These are phyloP conservation scores for Xylariaceae sp. DNA, from an alignment of 2,329 filamentous ascomycete species.

Conservation along the genomic window DNA sequence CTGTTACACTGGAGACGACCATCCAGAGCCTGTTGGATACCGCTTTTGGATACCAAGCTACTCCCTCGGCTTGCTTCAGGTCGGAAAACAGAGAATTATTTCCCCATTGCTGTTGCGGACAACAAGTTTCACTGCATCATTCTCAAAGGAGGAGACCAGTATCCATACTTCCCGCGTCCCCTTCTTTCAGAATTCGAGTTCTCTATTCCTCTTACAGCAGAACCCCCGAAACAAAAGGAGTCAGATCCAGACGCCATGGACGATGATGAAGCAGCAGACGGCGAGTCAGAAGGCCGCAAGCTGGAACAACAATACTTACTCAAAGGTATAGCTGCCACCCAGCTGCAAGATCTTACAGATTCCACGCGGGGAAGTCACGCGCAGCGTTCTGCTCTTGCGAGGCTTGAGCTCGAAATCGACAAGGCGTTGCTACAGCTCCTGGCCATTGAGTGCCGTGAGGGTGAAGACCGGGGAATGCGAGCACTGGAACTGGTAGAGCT, in stretches of 20 bases:
- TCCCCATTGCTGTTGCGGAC: slow-evolving; percentile 89
- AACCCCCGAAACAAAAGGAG: slow-evolving; percentile 38
- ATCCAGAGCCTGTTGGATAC: slow-evolving; percentile 85
- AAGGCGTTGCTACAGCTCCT: slow-evolving; percentile 86
- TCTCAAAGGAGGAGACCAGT: slow-evolving; percentile 87
- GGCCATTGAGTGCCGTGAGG: slow-evolving; percentile 83
- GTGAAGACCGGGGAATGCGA: slow-evolving; percentile 91
- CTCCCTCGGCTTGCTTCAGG: slow-evolving; percentile 79
- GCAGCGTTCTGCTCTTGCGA: slow-evolving; percentile 64
- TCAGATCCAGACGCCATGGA: slow-evolving; percentile 32
- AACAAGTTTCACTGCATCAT: slow-evolving; percentile 98
- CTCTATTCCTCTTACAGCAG: slow-evolving; percentile 69
- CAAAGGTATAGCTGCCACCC: slow-evolving; percentile 64
- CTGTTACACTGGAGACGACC: slow-evolving; percentile 86
- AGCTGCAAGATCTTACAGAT: slow-evolving; percentile 71
- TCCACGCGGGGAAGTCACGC: slow-evolving; percentile 60
- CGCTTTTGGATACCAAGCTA: slow-evolving; percentile 82
- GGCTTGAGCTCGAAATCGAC: slow-evolving; percentile 79
- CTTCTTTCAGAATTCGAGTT: slow-evolving; percentile 93
- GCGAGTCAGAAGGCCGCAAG: slow-evolving; percentile 49
- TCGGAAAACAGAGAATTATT: slow-evolving; percentile 85
- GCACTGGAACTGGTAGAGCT: slow-evolving; percentile 85
- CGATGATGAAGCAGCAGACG: slow-evolving; percentile 28
- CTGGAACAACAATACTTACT: slow-evolving; percentile 83
- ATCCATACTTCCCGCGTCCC: slow-evolving; percentile 88